A percentile compares a stretch with the other conserved stretches of the same genome.
Evolutionary conservation across 1,284 basidiomycete genomes (phyloP).

Genomic region (Gomphus bonarii): DNA sequence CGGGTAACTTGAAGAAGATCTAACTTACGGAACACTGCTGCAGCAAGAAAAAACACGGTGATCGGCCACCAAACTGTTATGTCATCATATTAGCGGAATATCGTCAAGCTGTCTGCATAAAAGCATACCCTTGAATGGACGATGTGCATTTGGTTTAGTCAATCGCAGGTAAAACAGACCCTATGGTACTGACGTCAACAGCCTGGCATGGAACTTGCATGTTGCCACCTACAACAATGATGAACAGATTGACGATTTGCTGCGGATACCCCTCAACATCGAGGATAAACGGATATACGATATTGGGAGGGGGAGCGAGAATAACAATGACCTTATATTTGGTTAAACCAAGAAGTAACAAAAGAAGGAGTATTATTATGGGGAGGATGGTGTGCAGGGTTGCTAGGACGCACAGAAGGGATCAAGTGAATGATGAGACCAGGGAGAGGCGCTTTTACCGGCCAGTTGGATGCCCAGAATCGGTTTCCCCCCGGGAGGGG

Average conservation of each 20-base stretch:
- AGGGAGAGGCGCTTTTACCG: constrained; percentile 34
- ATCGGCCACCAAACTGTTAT: constrained; percentile 44
- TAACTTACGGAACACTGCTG: constrained; percentile 37
- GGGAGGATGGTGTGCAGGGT: too few relatives aligned
- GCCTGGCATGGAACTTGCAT: neutral
- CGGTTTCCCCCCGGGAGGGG: constrained; percentile 34
- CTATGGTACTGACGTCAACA: constrained; percentile 17
- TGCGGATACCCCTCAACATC: constrained; percentile 47
- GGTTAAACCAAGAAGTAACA: too few relatives aligned
- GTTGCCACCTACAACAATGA: constrained; percentile 32
- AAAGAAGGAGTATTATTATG: too few relatives aligned
- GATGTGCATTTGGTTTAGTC: constrained; percentile 31
- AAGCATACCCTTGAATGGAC: constrained; percentile 45
- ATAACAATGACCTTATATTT: constrained; percentile 34
- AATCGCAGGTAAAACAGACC: constrained; percentile 50
- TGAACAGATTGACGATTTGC: constrained; percentile 47
- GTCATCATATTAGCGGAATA: neutral
- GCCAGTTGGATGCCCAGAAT: constrained; percentile 35
- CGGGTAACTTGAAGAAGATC: constrained; percentile 10
- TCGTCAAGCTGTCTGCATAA: constrained; percentile 3
- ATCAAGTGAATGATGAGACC: constrained; percentile 33
- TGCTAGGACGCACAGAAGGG: constrained; percentile 24
- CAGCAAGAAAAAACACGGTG: constrained; percentile 44
- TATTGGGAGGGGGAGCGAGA: constrained; percentile 32
- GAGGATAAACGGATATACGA: constrained; percentile 44